These are phyloP conservation scores for Sugiyamaella paludigena DNA, from an alignment of 1,139 yeast genomes.

Conservation along the genomic window DNA sequence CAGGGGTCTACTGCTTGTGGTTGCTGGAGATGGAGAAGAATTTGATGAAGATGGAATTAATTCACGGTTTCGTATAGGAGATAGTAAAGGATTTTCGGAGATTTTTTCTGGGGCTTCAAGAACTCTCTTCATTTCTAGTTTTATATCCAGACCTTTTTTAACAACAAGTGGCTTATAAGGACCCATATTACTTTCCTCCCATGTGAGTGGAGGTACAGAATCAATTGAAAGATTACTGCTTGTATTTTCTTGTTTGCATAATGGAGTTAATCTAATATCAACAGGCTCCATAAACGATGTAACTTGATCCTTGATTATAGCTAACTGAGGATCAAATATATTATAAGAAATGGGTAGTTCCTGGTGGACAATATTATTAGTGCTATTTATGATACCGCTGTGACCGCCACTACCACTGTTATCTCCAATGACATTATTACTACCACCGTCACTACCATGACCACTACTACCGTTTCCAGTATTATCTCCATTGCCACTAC, in stretches of 20 bases:
- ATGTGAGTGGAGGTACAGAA: not conserved
- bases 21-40: constrained; percentile 8
- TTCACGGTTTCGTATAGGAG: constrained; percentile 4
- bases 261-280: not conserved
- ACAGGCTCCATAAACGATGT: constrained; percentile 4
- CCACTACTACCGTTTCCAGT: not conserved
- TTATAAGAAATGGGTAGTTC: not conserved
- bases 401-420: not conserved
- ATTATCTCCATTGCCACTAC: not conserved
- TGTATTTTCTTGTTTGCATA: constrained; percentile 1
- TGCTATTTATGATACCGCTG: not conserved
- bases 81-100: constrained; percentile 1
- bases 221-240: not conserved
- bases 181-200: constrained; percentile 6
- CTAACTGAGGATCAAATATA: not conserved
- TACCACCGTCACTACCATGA: not conserved
- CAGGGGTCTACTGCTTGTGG: constrained; percentile 1
- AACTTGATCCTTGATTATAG: constrained; percentile 7
- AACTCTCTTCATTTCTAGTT: constrained; percentile 5
- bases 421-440: not conserved
- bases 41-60: constrained; percentile 4
- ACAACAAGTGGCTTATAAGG: constrained; percentile 9
- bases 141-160: constrained; percentile 3
- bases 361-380: not conserved
- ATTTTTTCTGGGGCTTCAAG: constrained; percentile 1